Percentiles rank a stretch among this genome's conserved stretches.
Evolutionary conservation across 768 basidiomycete genomes (phyloP).

Genomic region (Russula griseocarnosa): DNA sequence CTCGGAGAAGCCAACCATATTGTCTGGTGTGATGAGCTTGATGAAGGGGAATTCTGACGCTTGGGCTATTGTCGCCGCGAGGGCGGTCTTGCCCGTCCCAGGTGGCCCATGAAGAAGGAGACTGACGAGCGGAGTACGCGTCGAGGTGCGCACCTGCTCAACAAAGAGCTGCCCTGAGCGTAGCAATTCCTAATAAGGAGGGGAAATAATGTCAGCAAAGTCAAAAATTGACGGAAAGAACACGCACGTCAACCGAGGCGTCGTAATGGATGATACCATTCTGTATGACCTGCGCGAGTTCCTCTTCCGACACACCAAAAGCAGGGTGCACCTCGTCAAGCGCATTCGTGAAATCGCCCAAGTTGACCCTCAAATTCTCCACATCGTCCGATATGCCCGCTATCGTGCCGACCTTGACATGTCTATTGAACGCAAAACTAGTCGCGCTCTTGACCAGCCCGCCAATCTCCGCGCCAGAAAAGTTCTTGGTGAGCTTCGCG

Average conservation of each 20-base stretch:
- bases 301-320: slow-evolving; percentile 97
- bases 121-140: slow-evolving; percentile 87
- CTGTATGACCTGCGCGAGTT: slow-evolving; percentile 86
- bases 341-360: slow-evolving; percentile 82
- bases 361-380: slow-evolving; percentile 85
- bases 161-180: slow-evolving; percentile 85
- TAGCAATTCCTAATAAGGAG: slow-evolving; percentile 62
- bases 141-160: slow-evolving; percentile 88
- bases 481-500: slow-evolving; percentile 87
- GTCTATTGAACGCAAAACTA: slow-evolving; percentile 95
- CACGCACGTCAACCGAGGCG: slow-evolving; percentile 68
- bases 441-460: slow-evolving; percentile 98
- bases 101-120: slow-evolving; percentile 86
- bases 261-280: slow-evolving; percentile 95
- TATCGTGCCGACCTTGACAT: slow-evolving; percentile 96
- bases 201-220: slow-evolving; percentile 5
- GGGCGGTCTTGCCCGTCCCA: slow-evolving; percentile 90
- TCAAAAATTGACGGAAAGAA: slow-evolving; percentile 23
- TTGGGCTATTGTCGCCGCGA: slow-evolving; percentile 91
- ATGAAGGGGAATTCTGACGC: slow-evolving; percentile 96
- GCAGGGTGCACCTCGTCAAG: slow-evolving; percentile 93
- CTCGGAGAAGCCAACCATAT: slow-evolving; percentile 96
- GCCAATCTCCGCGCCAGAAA: slow-evolving; percentile 93
- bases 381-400: slow-evolving; percentile 96
- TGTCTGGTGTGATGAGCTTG: slow-evolving; percentile 92